Evolutionary conservation across 129 eudicot genomes (phyloP).

Genomic region (Dittrichia graveolens): DNA sequence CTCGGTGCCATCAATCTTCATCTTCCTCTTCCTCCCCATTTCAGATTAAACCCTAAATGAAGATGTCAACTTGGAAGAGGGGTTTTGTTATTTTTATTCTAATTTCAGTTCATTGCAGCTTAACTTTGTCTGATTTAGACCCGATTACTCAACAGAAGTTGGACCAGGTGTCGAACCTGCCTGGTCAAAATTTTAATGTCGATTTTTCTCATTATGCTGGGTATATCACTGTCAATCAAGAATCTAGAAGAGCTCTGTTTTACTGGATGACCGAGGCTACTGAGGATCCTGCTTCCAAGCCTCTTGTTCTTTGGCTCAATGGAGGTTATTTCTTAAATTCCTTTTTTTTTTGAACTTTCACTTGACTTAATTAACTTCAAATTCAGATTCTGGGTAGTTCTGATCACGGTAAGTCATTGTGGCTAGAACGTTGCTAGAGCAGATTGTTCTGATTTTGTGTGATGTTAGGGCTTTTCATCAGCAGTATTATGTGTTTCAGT

Average conservation of each 20-base stretch:
- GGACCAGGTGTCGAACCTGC: slow-evolving; percentile 58
- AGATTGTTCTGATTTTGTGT: background rate
- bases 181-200: slow-evolving; percentile 76
- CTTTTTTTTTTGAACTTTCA: background rate
- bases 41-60: slow-evolving; percentile 33
- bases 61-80: slow-evolving; percentile 45
- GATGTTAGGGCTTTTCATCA: slow-evolving; percentile 9
- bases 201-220: slow-evolving; percentile 83
- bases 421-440: background rate
- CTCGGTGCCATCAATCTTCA: slow-evolving; percentile 23
- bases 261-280: slow-evolving; percentile 88
- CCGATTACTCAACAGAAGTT: slow-evolving; percentile 45
- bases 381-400: background rate
- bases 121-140: slow-evolving; percentile 38
- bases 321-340: slow-evolving; percentile 56
- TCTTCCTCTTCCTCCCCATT: slow-evolving; percentile 9
- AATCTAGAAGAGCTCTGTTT: slow-evolving; percentile 76
- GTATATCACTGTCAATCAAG: slow-evolving; percentile 67
- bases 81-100: slow-evolving; percentile 34
- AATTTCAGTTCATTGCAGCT: slow-evolving; percentile 28
- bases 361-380: background rate
- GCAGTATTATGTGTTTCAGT: background rate
- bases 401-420: background rate
- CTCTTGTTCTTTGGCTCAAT: slow-evolving; percentile 90
- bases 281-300: slow-evolving; percentile 75